Evolutionary conservation across 371 early-diverging fungal species (phyloP), one percentile per base, ranked within the genome.

Genomic region (Apophysomyces sp.): DNA sequence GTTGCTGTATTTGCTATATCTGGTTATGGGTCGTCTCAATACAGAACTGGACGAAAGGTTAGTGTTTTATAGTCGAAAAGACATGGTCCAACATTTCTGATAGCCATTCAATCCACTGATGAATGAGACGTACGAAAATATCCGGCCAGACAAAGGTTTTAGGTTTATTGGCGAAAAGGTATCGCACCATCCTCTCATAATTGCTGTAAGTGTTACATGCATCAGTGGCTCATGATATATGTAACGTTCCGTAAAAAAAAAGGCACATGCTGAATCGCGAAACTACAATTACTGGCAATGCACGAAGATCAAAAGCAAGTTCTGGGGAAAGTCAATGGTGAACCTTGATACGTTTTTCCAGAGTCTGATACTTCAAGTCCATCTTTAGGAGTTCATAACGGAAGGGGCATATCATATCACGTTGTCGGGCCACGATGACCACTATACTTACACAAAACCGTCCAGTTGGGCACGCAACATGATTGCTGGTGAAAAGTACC

Each of bases 31-130:
- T 84, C 90, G 2, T 86, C 93, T 13, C 92, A 92, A 52, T 81
- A 88, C 72, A 86, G 97, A 4, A 85, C 89, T 1, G 89, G 86
- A 9, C 80, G 95, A 57, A 98, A 97, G 67, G 66, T 69, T 37
- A 24, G 51, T 11, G n/a, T n/a, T n/a, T n/a, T n/a, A n/a, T n/a
- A n/a, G n/a, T n/a, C n/a, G n/a, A n/a, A n/a, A n/a, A n/a, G n/a
- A n/a, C n/a, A n/a, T n/a, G n/a, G n/a, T n/a, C n/a, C n/a, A n/a
- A n/a, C n/a, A n/a, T n/a, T n/a, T 18, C 2, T 13, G 18, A 0
- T 55, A 69, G 76, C 98, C 98, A 8, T 97, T 97, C 73, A 98
- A 97, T 70, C 98, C 98, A 11, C 83, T 98, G 56, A 88, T 94
- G 73, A 94, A 94, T 53, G 98, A 98, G 72, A 98, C 97, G 0